Conservation (phyloP, 2,329 filamentous ascomycete species). For the Uncinocarpus reesii region DNA sequence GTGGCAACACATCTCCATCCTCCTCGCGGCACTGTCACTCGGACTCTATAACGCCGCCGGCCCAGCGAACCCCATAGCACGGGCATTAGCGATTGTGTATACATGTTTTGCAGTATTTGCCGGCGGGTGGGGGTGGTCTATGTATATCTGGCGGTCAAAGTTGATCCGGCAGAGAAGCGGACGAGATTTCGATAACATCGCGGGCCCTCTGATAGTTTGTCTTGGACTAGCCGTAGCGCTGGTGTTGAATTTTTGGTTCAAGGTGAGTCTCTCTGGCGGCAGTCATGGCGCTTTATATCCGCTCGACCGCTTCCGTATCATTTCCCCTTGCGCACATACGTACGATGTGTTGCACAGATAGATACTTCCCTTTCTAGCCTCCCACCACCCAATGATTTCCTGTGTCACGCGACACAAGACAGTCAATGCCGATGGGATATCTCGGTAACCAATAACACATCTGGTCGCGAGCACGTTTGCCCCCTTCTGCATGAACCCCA, state of each 20-base stretch:
- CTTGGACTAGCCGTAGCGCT: conserved; percentile 67
- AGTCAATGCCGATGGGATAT: background rate
- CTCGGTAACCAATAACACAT: background rate
- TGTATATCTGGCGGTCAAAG: conserved; percentile 62
- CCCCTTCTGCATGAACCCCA: background rate
- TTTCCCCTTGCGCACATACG: background rate
- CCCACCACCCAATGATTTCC: background rate
- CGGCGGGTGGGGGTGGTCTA: conserved; percentile 74
- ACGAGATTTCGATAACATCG: conserved; percentile 82
- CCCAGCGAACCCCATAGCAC: conserved; percentile 59
- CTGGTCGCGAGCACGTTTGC: background rate
- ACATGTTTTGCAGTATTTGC: conserved; percentile 72
- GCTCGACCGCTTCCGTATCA: background rate
- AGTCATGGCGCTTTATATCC: too few relatives aligned
- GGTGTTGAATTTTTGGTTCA: conserved; percentile 79
- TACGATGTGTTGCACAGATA: background rate
- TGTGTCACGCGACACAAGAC: background rate
- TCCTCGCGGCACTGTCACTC: conserved; percentile 73
- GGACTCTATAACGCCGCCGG: conserved; percentile 83
- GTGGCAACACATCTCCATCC: conserved; percentile 89
- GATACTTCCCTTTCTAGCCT: background rate
- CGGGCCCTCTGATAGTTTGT: conserved; percentile 76
- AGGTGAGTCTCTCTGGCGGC: too few relatives aligned
- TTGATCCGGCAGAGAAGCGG: conserved; percentile 81
- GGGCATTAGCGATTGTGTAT: conserved; percentile 71